These are phyloP conservation scores for Coccinonectria pachysandricola DNA, from an alignment of 2,329 filamentous ascomycete species.

Conservation along the genomic window DNA sequence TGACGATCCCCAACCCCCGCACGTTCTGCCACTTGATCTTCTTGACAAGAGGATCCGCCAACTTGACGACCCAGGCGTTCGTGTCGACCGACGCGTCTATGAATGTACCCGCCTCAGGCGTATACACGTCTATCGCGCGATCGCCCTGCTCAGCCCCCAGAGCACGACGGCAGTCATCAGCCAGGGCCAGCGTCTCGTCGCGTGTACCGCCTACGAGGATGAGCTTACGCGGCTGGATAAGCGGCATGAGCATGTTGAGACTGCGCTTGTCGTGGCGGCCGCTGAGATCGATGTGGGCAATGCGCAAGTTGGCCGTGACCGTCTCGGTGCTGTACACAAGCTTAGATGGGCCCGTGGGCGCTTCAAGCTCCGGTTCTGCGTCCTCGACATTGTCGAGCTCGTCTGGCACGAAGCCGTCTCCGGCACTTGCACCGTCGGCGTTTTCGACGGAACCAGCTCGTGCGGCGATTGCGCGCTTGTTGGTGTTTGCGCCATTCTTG, in stretches of 20 bases:
- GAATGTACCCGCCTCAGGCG: conserved; percentile 60
- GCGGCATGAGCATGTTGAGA: conserved; percentile 85
- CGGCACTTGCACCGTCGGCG: conserved; percentile 26
- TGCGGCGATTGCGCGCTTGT: conserved; percentile 49
- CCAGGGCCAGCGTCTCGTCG: conserved; percentile 69
- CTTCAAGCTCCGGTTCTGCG: conserved; percentile 38
- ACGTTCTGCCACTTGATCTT: conserved; percentile 93
- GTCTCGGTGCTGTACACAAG: conserved; percentile 53
- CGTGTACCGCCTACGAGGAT: conserved; percentile 78
- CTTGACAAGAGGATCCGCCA: conserved; percentile 75
- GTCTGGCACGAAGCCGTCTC: conserved; percentile 34
- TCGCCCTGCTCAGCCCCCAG: conserved; percentile 37
- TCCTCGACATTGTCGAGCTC: conserved; percentile 52
- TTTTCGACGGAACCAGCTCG: conserved; percentile 35
- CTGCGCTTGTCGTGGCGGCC: conserved; percentile 90
- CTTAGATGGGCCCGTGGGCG: conserved; percentile 60
- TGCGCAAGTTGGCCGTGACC: conserved; percentile 59
- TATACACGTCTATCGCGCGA: conserved; percentile 62
- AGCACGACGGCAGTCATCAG: conserved; percentile 67
- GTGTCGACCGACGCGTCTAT: conserved; percentile 94
- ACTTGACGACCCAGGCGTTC: conserved; percentile 90
- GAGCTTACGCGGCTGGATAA: conserved; percentile 88
- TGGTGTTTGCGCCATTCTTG: conserved; percentile 28
- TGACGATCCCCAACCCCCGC: conserved; percentile 79
- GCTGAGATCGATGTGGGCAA: conserved; percentile 85